These are phyloP conservation scores for Calocera viscosa DNA, from an alignment of 768 basidiomycete genomes.

Conservation along the genomic window DNA sequence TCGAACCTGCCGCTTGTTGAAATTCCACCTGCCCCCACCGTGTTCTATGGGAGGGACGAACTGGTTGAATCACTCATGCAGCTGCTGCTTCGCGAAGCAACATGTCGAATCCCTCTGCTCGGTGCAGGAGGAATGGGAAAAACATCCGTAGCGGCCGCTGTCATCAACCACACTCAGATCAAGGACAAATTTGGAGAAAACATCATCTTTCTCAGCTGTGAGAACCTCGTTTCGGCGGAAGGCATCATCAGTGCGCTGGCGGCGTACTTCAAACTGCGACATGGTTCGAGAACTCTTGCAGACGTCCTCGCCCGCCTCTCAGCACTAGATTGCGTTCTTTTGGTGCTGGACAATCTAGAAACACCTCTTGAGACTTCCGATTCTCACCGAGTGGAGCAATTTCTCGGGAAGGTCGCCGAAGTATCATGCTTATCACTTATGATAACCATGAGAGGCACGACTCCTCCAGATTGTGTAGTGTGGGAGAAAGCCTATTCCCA, in stretches of 20 bases:
- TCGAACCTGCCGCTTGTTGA: constrained; percentile 19
- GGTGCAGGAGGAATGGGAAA: constrained; percentile 33
- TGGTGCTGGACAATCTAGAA: constrained; percentile 35
- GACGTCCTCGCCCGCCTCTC: constrained; percentile 18
- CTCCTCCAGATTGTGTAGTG: not conserved
- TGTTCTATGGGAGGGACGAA: constrained; percentile 17
- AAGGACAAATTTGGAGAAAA: constrained; percentile 20
- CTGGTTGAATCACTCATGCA: constrained; percentile 12
- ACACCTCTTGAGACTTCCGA: constrained; percentile 27
- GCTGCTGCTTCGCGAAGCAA: constrained; percentile 6
- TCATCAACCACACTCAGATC: constrained; percentile 23
- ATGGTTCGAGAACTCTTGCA: constrained; percentile 7
- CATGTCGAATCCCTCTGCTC: constrained; percentile 17
- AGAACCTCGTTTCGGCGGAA: constrained; percentile 22
- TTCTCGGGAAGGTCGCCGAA: constrained; percentile 21
- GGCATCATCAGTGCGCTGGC: constrained; percentile 23
- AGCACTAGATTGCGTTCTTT: constrained; percentile 21
- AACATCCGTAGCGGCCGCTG: constrained; percentile 29
- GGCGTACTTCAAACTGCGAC: constrained; percentile 17
- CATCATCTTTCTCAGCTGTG: constrained; percentile 29
- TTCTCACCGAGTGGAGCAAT: constrained; percentile 19
- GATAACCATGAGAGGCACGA: constrained; percentile 26
- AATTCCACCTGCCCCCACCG: constrained; percentile 15
- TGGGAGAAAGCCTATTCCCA: not conserved
- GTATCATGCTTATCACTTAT: constrained; percentile 26